phyloP scores from a whole-genome alignment of 2,329 filamentous ascomycete species.

The Aspergillus fumigatiaffinis region DNA sequence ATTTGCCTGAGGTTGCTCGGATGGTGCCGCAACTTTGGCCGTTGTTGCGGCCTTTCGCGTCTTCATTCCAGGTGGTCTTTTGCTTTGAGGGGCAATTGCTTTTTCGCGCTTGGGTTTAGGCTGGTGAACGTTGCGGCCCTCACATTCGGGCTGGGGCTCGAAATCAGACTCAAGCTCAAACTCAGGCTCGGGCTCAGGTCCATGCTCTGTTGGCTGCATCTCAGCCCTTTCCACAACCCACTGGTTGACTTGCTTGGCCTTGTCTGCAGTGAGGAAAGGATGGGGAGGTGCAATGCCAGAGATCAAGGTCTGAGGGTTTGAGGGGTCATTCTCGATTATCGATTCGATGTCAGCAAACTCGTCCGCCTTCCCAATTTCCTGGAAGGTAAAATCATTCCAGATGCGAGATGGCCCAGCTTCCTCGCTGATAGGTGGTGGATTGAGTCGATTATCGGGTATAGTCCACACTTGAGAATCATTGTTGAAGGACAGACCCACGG shows the following conservation, averaged over 20 bases:
- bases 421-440: conserved; percentile 15
- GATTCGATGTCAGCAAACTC: conserved; percentile 15
- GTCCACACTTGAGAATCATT: conserved; percentile 8
- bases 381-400: conserved; percentile 30
- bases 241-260: conserved; percentile 24
- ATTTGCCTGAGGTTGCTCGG: neutral
- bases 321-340: conserved; percentile 9
- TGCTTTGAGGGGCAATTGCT: neutral
- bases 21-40: neutral
- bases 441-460: conserved; percentile 14
- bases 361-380: conserved; percentile 26
- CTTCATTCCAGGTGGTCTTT: conserved; percentile 18
- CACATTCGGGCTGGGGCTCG: neutral
- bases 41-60: conserved; percentile 8
- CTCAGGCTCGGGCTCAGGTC: neutral
- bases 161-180: neutral
- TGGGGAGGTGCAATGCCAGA: conserved; percentile 12
- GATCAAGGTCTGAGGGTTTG: neutral
- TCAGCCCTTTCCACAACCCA: conserved; percentile 26
- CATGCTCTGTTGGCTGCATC: conserved; percentile 9
- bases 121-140: neutral
- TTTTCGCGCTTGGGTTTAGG: neutral
- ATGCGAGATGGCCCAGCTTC: conserved; percentile 23
- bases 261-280: conserved; percentile 24
- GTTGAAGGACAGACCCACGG: conserved; percentile 15